Evolutionary conservation across 805 yeast genomes (phyloP).

Genomic region (Myxozyma vanderwaltii): DNA sequence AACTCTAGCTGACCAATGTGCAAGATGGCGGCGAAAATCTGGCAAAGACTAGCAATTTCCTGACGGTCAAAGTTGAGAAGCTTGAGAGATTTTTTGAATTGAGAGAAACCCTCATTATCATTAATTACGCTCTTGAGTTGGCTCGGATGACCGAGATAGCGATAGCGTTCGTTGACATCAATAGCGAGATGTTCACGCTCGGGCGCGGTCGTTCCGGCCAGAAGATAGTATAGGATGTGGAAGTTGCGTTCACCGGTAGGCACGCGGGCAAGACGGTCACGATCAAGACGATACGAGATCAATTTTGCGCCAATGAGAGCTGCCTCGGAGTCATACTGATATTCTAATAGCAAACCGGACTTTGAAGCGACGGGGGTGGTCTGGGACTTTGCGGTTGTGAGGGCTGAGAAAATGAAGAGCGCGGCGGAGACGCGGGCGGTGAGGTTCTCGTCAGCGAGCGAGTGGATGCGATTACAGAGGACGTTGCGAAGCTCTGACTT

Average conservation of each 20-base stretch:
- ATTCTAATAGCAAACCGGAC: constrained; percentile 58
- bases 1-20: constrained; percentile 49
- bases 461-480: constrained; percentile 38
- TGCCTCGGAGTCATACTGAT: constrained; percentile 52
- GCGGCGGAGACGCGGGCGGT: constrained; percentile 34
- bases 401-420: constrained; percentile 44
- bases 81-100: constrained; percentile 52
- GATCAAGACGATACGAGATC: constrained; percentile 58
- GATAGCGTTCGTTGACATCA: constrained; percentile 43
- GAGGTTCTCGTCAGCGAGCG: constrained; percentile 10
- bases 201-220: constrained; percentile 51
- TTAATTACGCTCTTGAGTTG: constrained; percentile 50
- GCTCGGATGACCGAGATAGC: constrained; percentile 51
- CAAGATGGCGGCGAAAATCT: constrained; percentile 49
- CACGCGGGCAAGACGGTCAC: constrained; percentile 55
- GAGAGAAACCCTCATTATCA: constrained; percentile 52
- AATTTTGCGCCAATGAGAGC: constrained; percentile 56
- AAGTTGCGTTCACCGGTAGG: constrained; percentile 58
- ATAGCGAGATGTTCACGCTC: constrained; percentile 49
- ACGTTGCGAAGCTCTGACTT: constrained; percentile 45
- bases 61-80: constrained; percentile 52
- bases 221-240: constrained; percentile 59
- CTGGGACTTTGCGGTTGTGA: constrained; percentile 46
- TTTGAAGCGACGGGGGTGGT: constrained; percentile 48
- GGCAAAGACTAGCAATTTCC: constrained; percentile 54